Conservation (phyloP, 805 yeast species). For the Yamadazyma endophytica region DNA sequence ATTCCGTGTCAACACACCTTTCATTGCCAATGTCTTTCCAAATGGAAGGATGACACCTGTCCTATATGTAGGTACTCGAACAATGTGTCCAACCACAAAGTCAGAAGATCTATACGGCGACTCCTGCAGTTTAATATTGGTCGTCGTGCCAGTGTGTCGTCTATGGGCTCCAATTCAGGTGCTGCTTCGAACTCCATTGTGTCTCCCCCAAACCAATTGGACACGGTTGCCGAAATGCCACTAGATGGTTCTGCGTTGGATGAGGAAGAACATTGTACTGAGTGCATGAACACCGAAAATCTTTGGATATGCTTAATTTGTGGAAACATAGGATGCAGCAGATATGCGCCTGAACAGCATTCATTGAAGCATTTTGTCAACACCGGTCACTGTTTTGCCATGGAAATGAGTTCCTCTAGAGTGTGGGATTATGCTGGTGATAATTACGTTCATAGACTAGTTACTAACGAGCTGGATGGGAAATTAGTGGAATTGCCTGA, state of each 20-base stretch:
- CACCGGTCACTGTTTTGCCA: slow-evolving; percentile 84
- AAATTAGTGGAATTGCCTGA: slow-evolving; percentile 74
- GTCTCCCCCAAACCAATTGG: neutral
- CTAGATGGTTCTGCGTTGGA: slow-evolving; percentile 5
- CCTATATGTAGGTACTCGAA: slow-evolving; percentile 86
- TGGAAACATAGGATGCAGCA: slow-evolving; percentile 89
- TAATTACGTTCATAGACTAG: slow-evolving; percentile 78
- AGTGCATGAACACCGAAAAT: slow-evolving; percentile 57
- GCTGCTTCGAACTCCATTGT: neutral
- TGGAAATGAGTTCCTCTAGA: slow-evolving; percentile 79
- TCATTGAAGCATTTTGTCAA: slow-evolving; percentile 76
- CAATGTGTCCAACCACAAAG: slow-evolving; percentile 29
- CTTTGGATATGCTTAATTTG: slow-evolving; percentile 89
- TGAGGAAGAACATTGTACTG: slow-evolving; percentile 39
- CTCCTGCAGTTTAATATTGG: slow-evolving; percentile 18
- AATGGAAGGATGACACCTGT: slow-evolving; percentile 87
- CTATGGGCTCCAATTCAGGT: neutral
- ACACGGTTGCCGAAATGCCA: neutral
- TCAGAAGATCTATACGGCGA: slow-evolving; percentile 29
- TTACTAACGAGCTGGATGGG: slow-evolving; percentile 85
- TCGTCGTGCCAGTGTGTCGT: neutral
- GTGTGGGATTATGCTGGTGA: slow-evolving; percentile 97
- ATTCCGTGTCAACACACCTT: slow-evolving; percentile 92
- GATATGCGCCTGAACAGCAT: slow-evolving; percentile 77
- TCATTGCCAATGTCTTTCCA: slow-evolving; percentile 82